Percentiles rank a stretch among this genome's conserved stretches.
Evolutionary conservation across 805 yeast species (phyloP).

Genomic region (Starmerella floris): DNA sequence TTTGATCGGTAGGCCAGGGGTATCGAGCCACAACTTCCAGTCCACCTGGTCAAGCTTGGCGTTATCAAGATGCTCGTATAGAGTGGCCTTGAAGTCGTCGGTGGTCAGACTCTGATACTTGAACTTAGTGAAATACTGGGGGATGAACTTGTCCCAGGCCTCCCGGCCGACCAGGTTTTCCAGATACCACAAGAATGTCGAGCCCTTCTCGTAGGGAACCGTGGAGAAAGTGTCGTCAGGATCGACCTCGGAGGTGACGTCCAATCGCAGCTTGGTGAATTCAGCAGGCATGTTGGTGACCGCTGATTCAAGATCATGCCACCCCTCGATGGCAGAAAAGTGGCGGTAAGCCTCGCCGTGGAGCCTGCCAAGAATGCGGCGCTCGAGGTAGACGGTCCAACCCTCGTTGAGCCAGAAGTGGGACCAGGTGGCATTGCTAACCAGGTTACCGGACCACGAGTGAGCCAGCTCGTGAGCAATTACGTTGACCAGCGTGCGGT

Average conservation of each 20-base stretch:
- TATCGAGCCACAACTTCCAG: slow-evolving; percentile 73
- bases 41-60: slow-evolving; percentile 54
- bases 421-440: slow-evolving; percentile 83
- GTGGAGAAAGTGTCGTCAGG: slow-evolving; percentile 84
- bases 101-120: slow-evolving; percentile 65
- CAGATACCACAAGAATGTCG: slow-evolving; percentile 58
- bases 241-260: slow-evolving; percentile 50
- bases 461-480: slow-evolving; percentile 90
- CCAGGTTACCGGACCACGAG: slow-evolving; percentile 85
- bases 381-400: slow-evolving; percentile 86
- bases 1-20: slow-evolving; percentile 80
- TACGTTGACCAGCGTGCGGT: slow-evolving; percentile 73
- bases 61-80: slow-evolving; percentile 48
- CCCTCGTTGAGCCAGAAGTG: slow-evolving; percentile 94
- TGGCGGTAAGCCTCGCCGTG: slow-evolving; percentile 71
- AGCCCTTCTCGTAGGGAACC: slow-evolving; percentile 88
- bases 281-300: slow-evolving; percentile 38
- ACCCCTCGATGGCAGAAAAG: slow-evolving; percentile 73
- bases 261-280: slow-evolving; percentile 41
- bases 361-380: slow-evolving; percentile 64
- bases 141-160: slow-evolving; percentile 66
- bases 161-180: slow-evolving; percentile 51
- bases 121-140: slow-evolving; percentile 58
- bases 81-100: slow-evolving; percentile 61
- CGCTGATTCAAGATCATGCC: slow-evolving; percentile 64